phyloP scores from a whole-genome alignment of 2,329 filamentous ascomycete species.

The Endoconidiophora laricicola region DNA sequence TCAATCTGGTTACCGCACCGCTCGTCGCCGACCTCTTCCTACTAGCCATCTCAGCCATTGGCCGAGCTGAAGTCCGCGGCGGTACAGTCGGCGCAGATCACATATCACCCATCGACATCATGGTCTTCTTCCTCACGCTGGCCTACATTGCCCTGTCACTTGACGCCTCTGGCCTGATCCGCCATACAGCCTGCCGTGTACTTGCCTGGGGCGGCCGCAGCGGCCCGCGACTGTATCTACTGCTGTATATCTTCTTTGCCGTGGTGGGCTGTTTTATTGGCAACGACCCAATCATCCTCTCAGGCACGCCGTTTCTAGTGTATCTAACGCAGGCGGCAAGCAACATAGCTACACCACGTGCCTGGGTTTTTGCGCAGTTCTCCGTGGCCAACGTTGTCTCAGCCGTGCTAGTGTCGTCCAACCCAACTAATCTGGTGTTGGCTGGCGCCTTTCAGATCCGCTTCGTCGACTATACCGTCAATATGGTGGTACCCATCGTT shows the following conservation, averaged over 20 bases:
- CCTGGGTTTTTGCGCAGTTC: slow-evolving; percentile 60
- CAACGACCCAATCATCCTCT: slow-evolving; percentile 60
- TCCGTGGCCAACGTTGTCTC: slow-evolving; percentile 58
- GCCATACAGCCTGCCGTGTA: slow-evolving; percentile 50
- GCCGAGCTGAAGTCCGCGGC: slow-evolving; percentile 47
- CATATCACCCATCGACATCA: slow-evolving; percentile 55
- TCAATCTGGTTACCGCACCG: slow-evolving; percentile 57
- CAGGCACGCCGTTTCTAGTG: slow-evolving; percentile 56
- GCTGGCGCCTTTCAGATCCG: slow-evolving; percentile 56
- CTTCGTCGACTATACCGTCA: slow-evolving; percentile 59
- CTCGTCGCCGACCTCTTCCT: slow-evolving; percentile 55
- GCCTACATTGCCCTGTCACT: slow-evolving; percentile 67
- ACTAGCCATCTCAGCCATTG: slow-evolving; percentile 52
- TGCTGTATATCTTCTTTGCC: slow-evolving; percentile 59
- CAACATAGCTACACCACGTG: slow-evolving; percentile 53
- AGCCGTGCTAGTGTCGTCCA: slow-evolving; percentile 60
- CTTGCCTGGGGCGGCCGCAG: slow-evolving; percentile 48
- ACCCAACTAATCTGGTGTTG: slow-evolving; percentile 60
- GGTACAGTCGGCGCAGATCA: slow-evolving; percentile 49
- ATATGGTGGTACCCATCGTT: slow-evolving; percentile 58
- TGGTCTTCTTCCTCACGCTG: slow-evolving; percentile 56
- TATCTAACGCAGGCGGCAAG: slow-evolving; percentile 63
- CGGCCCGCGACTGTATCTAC: slow-evolving; percentile 55
- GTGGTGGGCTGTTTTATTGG: slow-evolving; percentile 49
- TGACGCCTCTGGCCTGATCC: slow-evolving; percentile 56